Base-by-base conservation (phyloP, 2,329 filamentous ascomycete species). In the Daldinia sp. region DNA sequence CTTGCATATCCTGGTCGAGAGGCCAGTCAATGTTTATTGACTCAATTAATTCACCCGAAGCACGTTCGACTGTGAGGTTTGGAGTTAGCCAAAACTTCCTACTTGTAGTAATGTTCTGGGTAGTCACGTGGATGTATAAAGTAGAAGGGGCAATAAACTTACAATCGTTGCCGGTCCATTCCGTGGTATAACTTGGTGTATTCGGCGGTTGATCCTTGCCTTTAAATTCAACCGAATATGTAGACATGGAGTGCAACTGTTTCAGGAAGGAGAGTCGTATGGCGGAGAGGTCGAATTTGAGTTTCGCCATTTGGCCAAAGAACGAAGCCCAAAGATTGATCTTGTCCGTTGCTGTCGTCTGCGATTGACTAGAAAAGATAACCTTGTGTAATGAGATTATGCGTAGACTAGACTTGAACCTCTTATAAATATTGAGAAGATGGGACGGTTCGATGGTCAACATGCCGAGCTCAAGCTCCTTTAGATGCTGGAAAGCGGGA, bases 351-450 rank as follows among this genome's bases (percentile, higher is more conserved):
- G 15, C 7, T n/a, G 64, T 1, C 67, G 15, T 57, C 42, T 13
- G 18, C 23, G 20, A 56, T 18, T 48, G 1, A 33, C 18, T 26
- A 20, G 28, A 6, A 6, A 73, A 44, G 1, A 82, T 78, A 18
- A 87, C 72, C 50, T 81, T 84, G 75, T 85, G 84, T 0, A 89
- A 73, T 63, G 81, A 81, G 6, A 89, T 75, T 6, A 73, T 72
- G 7, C 79, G 75, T 1, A 89, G 78, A 0, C 80, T 84, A 1
- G 81, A 70, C 1, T 81, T 79, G 18, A 85, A 84, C 66, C 83
- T 86, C 39, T 63, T 54, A 46, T 82, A 69, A 4, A 86, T 51
- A 0, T 61, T 67, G 3, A 84, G 58, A 0, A 87, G 67, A 0
- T 74, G 65, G 0, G 69, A 12, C 0, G 75, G 60, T 0, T 77